Evolutionary conservation across 2,329 filamentous ascomycete species (phyloP), one percentile per base, ranked within the genome.

Genomic region (Botrytis medusae): DNA sequence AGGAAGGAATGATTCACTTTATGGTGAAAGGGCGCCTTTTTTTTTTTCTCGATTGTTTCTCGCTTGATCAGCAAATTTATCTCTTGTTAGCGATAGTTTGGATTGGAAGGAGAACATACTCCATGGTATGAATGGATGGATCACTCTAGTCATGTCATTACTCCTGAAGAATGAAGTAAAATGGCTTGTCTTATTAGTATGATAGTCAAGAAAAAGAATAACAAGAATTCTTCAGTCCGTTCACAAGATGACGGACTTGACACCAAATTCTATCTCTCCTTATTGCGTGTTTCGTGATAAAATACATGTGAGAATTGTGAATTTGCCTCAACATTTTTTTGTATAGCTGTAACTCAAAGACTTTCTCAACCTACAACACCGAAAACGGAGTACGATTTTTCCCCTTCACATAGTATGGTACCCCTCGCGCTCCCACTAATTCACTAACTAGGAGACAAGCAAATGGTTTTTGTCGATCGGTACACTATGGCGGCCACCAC

Each of bases 21-120:
- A 68, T 68, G 62, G 71, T 72, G 71, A 72, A 72, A 51, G 62
- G 71, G 71, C 71, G 71, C 71, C 44, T 29, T 68, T 34, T 61
- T 68, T 34, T 61, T 59, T 72, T 29, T 48, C 29, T 59, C 25
- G 22, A 37, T 60, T 22, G 37, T 37, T 72, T 72, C 51, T 69
- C 62, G 51, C 64, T 72, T 68, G 62, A 60, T 72, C 40, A 57
- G 51, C 46, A 68, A 57, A 6, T 42, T 69, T 48, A 32, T 69
- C 48, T 57, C 65, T 29, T 69, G 34, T 57, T 57, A 42, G 65
- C 65, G 65, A 69, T 59, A 44, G 48, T 69, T 57, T 69, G 65
- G 10, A 16, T 42, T 57, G 37, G 48, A 20, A 68, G 48, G 48
- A 68, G 65, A 29, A 69, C 25, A 69, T 69, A 57, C 37, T 37